Base-by-base conservation (phyloP, 2,329 filamentous ascomycete species). In the Pseudogymnoascus sp. region DNA sequence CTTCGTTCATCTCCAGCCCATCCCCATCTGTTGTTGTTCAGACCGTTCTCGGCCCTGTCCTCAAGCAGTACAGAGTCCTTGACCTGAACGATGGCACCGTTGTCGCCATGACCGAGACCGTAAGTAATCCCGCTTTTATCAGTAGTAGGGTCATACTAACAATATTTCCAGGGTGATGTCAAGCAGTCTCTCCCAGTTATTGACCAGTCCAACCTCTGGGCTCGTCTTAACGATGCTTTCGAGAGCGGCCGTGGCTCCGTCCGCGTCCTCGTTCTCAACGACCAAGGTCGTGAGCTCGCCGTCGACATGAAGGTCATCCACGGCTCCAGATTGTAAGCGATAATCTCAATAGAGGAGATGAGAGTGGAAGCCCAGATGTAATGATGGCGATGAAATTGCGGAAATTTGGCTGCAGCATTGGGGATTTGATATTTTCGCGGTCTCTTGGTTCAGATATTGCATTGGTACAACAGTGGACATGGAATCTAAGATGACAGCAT, bases 1-100 rank as follows among this genome's bases (percentile, higher is more conserved):
- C 91, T 64, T 93, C 89, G 73, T 97, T 96, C 82, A 88, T 98
- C 82, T 93, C 91, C 81, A 96, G 96, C 89, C 95, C 95, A 69
- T 91, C 90, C 70, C 93, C 93, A 72, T 96, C 91, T 72, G 95
- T 99, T 66, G 87, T 98, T 68, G 93, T 99, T 74, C 95, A 99
- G 89, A 98, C 93, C 82, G 98, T 99, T 92, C 90, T 96, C 70
- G 95, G 93, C 73, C 95, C 95, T 68, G 88, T 98, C 82, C 97
- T 98, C 91, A 98, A 98, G 91, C 95, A 98, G 86, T 99, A 99
- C 89, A 93, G 95, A 75, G 93, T 99, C 76, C 89, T 99, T 67
- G 95, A 99, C 83, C 89, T 99, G 78, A 88, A 92, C 78, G 90
- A 96, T 70, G 93, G 85, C 72, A 72, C 88, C 73, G 79, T 99